Percentiles rank a stretch among this genome's conserved stretches.
Evolutionary conservation across 805 yeast species (phyloP).

Genomic region (Candida pini): DNA sequence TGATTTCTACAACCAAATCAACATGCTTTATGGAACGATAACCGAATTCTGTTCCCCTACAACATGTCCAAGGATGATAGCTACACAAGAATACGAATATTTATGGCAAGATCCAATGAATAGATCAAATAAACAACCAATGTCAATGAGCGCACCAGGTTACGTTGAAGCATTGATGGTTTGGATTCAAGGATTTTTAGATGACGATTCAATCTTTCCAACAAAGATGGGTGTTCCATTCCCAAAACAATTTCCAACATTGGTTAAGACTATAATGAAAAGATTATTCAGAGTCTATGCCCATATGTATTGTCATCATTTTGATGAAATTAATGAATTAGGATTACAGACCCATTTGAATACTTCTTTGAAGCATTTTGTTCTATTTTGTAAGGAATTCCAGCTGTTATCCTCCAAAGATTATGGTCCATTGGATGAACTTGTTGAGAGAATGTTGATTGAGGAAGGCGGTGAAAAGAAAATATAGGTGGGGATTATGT

Average conservation of each 20-base stretch:
- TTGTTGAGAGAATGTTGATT: slow-evolving; percentile 67
- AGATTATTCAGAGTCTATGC: slow-evolving; percentile 93
- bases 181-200: slow-evolving; percentile 92
- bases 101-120: slow-evolving; percentile 83
- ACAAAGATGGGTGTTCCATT: slow-evolving; percentile 87
- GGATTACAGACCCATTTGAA: slow-evolving; percentile 90
- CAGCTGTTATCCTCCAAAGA: slow-evolving; percentile 71
- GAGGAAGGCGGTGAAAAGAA: slow-evolving; percentile 25
- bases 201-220: slow-evolving; percentile 88
- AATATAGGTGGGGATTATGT: background rate
- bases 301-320: slow-evolving; percentile 96
- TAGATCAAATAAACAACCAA: slow-evolving; percentile 58
- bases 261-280: slow-evolving; percentile 83
- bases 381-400: slow-evolving; percentile 81
- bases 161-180: slow-evolving; percentile 90
- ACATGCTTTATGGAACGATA: slow-evolving; percentile 93
- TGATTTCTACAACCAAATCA: slow-evolving; percentile 91
- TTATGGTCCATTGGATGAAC: slow-evolving; percentile 86
- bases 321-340: slow-evolving; percentile 88
- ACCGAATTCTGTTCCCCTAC: slow-evolving; percentile 94
- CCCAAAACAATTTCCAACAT: slow-evolving; percentile 72
- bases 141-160: slow-evolving; percentile 88
- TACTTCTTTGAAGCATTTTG: slow-evolving; percentile 91
- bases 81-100: slow-evolving; percentile 94
- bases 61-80: slow-evolving; percentile 97